Evolutionary conservation across 345 rosid species (phyloP).

Genomic region (Cardamine chenopodiifolia): DNA sequence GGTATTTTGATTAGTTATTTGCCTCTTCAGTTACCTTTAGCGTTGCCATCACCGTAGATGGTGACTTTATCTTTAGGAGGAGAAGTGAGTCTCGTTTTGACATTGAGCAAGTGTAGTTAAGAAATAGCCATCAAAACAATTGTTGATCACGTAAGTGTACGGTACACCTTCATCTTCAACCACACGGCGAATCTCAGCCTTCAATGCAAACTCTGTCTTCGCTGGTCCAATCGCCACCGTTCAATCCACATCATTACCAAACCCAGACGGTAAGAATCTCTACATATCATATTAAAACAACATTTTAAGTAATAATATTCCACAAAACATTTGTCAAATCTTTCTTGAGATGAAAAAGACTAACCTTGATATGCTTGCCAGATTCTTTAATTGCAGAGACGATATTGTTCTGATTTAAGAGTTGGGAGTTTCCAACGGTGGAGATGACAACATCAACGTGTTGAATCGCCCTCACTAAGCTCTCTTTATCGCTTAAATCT

Average conservation of each 20-base stretch:
- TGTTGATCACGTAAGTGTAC: conserved; percentile 49
- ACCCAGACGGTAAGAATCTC: conserved; percentile 77
- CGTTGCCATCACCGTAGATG: conserved; percentile 63
- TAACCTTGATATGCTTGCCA: conserved; percentile 53
- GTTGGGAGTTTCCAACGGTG: conserved; percentile 42
- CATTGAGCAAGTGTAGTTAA: conserved; percentile 54
- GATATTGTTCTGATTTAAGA: conserved; percentile 51
- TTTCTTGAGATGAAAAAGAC: not conserved
- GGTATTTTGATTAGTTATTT: not conserved
- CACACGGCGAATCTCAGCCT: conserved; percentile 54
- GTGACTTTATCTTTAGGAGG: conserved; percentile 65
- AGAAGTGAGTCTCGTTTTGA: conserved; percentile 48
- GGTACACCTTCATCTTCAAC: conserved; percentile 62
- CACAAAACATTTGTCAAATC: not conserved
- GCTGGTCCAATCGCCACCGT: conserved; percentile 59
- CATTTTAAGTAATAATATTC: not conserved
- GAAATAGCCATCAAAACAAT: conserved; percentile 60
- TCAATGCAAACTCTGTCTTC: conserved; percentile 40
- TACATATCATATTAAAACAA: conserved; percentile 23
- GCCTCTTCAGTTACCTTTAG: conserved; percentile 49
- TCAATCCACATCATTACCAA: conserved; percentile 65
- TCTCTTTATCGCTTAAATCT: conserved; percentile 50
- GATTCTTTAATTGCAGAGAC: conserved; percentile 57
- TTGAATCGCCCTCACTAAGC: conserved; percentile 57
- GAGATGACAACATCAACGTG: conserved; percentile 63